These are phyloP conservation scores for Helotiales sp. DNA, from an alignment of 2,329 filamentous ascomycete species.

Conservation along the genomic window DNA sequence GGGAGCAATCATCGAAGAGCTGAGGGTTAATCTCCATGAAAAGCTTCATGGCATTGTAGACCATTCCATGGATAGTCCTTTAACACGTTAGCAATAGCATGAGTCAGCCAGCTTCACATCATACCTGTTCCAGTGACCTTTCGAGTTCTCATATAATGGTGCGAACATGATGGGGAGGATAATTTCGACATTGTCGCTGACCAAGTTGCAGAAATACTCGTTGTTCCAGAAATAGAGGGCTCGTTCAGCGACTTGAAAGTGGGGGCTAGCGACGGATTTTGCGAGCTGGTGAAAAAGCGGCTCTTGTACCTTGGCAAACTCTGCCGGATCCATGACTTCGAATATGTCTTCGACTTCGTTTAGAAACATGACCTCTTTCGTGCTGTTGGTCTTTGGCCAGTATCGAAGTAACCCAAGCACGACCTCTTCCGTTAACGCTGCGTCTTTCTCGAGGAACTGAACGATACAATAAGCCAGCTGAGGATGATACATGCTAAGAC, in stretches of 20 bases:
- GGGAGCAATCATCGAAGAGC: slow-evolving; percentile 96
- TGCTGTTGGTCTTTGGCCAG: slow-evolving; percentile 99
- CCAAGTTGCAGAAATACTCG: slow-evolving; percentile 98
- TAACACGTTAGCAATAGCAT: slow-evolving; percentile 35
- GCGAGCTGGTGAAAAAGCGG: slow-evolving; percentile 95
- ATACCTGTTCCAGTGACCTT: slow-evolving; percentile 98
- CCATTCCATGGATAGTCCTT: slow-evolving; percentile 99
- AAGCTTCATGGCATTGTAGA: slow-evolving; percentile 99
- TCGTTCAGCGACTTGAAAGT: slow-evolving; percentile 97
- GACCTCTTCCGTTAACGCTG: slow-evolving; percentile 94
- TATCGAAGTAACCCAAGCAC: slow-evolving; percentile 92
- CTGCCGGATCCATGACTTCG: slow-evolving; percentile 98
- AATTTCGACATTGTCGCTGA: slow-evolving; percentile 98
- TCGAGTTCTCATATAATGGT: slow-evolving; percentile 96
- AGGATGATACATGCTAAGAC: slow-evolving; percentile 99
- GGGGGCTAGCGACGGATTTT: slow-evolving; percentile 96
- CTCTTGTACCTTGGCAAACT: slow-evolving; percentile 98
- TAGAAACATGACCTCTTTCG: slow-evolving; percentile 99
- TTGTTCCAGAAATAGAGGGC: slow-evolving; percentile 99
- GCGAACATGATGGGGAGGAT: slow-evolving; percentile 99
- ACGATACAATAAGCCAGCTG: slow-evolving; percentile 99
- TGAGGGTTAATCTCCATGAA: slow-evolving; percentile 99
- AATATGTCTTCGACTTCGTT: slow-evolving; percentile 99
- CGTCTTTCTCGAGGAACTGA: slow-evolving; percentile 97
- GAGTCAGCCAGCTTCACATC: slow-evolving; percentile 28